phyloP scores from a whole-genome alignment of 1,284 basidiomycete species.

The Bjerkandera adusta region DNA sequence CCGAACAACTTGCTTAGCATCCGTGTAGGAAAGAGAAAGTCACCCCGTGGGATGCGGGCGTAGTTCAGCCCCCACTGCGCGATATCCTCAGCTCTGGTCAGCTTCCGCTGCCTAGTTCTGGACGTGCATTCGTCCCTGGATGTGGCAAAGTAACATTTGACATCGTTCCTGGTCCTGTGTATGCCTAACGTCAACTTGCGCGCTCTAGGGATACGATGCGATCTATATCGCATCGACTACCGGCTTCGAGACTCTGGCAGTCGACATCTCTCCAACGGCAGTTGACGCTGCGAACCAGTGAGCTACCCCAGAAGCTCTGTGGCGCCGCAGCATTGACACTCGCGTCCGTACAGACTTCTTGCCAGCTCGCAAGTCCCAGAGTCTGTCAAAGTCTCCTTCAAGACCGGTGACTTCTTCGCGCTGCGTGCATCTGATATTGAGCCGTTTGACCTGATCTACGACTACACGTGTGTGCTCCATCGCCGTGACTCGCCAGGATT shows the following conservation, averaged over 20 bases:
- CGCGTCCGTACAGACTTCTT: conserved; percentile 3
- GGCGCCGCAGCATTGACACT: no score
- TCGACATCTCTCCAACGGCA: conserved; percentile 60
- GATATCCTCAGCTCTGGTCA: conserved; percentile 48
- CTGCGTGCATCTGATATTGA: conserved; percentile 36
- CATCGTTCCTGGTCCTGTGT: no score
- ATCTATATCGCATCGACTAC: conserved; percentile 49
- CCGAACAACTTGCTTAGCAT: neutral
- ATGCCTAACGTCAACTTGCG: conserved; percentile 49
- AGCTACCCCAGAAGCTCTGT: no score
- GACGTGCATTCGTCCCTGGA: conserved; percentile 67
- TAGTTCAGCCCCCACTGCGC: conserved; percentile 52
- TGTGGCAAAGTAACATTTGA: conserved; percentile 54
- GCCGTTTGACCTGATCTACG: conserved; percentile 58
- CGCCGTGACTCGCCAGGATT: neutral
- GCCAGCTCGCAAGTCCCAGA: neutral
- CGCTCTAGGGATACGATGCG: conserved; percentile 61
- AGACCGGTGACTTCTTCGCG: conserved; percentile 54
- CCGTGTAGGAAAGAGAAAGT: conserved; percentile 47
- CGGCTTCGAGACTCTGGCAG: conserved; percentile 46
- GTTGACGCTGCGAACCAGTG: conserved; percentile 50
- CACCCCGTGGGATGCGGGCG: conserved; percentile 67
- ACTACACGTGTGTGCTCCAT: conserved; percentile 56
- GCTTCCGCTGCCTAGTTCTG: conserved; percentile 48
- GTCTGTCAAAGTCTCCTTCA: conserved; percentile 33